Conservation (phyloP, 176 grass and related monocot species). For the Ampelocalamus luodianensis region DNA sequence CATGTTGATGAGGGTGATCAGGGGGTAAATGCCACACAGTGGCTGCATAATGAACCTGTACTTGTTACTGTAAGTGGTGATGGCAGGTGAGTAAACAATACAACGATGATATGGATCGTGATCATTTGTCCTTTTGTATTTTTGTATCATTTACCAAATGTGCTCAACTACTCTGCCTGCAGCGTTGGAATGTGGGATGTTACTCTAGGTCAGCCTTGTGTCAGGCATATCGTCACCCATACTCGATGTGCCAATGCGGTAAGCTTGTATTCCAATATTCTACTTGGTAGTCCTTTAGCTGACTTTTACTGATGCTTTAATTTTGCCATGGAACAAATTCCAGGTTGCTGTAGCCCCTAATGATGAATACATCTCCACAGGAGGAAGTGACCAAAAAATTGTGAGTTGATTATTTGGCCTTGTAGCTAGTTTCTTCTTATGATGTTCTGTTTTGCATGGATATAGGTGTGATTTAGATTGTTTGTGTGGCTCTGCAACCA, state of each 20-base stretch:
- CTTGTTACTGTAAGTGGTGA: constrained; percentile 86
- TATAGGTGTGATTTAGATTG: constrained; percentile 1
- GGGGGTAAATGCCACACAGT: constrained; percentile 77
- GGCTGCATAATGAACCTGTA: constrained; percentile 79
- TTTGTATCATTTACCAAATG: constrained; percentile 24
- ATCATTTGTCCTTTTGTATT: constrained; percentile 32
- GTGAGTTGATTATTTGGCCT: constrained; percentile 62
- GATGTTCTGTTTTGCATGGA: constrained; percentile 3
- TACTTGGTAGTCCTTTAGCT: constrained; percentile 13
- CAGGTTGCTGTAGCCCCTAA: constrained; percentile 83
- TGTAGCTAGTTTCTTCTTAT: constrained; percentile 30
- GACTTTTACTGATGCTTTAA: constrained; percentile 25
- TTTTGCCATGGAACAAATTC: constrained; percentile 47
- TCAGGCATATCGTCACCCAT: constrained; percentile 78
- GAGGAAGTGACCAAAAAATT: constrained; percentile 95
- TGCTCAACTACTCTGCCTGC: constrained; percentile 40
- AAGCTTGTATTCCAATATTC: constrained; percentile 52
- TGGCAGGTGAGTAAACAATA: constrained; percentile 64
- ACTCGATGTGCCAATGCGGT: constrained; percentile 84
- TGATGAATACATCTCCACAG: constrained; percentile 88
- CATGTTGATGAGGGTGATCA: constrained; percentile 80
- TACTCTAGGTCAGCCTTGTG: constrained; percentile 75
- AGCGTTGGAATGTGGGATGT: constrained; percentile 95
- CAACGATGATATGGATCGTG: not conserved
- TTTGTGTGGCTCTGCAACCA: constrained; percentile 18